Conservation (phyloP, 106 monocot genomes). For the Acanthochlamys bracteata region DNA sequence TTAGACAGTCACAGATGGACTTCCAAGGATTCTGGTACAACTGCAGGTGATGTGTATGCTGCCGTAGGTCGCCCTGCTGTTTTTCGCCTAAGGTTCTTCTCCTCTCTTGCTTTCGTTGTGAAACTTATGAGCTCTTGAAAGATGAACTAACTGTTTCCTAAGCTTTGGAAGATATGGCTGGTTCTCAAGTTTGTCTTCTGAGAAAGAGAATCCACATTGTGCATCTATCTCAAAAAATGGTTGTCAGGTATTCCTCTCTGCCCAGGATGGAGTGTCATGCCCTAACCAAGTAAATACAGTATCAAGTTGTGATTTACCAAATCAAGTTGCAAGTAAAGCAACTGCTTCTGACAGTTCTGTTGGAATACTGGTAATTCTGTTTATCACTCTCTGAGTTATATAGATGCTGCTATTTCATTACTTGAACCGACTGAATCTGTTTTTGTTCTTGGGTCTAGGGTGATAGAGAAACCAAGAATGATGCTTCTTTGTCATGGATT, state of each 20-base stretch:
- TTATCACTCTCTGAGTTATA: no score
- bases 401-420: no score
- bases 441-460: slow-evolving; percentile 10
- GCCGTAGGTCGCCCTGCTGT: slow-evolving; percentile 38
- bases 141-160: no score
- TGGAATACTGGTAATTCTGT: slow-evolving; percentile 16
- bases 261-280: no score
- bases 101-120: neutral
- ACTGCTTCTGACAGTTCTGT: neutral
- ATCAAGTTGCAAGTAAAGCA: neutral
- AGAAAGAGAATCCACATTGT: neutral
- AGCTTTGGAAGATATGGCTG: slow-evolving; percentile 40
- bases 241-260: neutral
- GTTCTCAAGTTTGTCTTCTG: slow-evolving; percentile 15
- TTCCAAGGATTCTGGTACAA: slow-evolving; percentile 24
- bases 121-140: neutral
- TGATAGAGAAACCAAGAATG: slow-evolving; percentile 13
- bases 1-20: slow-evolving; percentile 35
- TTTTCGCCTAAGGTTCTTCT: slow-evolving; percentile 54
- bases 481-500: slow-evolving; percentile 22
- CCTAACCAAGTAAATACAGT: no score
- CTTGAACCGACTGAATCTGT: no score
- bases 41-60: slow-evolving; percentile 51
- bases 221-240: neutral
- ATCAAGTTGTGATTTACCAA: neutral